Conservation (phyloP, 495 filamentous ascomycete species). For the Podospora comata region DNA sequence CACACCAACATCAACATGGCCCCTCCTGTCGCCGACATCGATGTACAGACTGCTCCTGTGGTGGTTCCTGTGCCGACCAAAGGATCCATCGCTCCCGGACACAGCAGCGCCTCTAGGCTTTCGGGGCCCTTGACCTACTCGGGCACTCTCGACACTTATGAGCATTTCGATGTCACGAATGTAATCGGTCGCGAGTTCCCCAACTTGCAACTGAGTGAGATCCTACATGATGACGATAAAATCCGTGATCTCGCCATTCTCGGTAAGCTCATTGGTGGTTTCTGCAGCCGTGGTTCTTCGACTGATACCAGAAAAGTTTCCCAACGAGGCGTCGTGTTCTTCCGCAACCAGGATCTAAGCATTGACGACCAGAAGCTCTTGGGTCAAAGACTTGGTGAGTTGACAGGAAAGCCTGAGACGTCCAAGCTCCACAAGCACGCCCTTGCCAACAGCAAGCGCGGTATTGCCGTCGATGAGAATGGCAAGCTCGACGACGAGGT, state of each 20-base stretch:
- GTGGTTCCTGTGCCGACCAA: slow-evolving; percentile 56
- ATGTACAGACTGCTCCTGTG: slow-evolving; percentile 26
- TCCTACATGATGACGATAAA: slow-evolving; percentile 64
- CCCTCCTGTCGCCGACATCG: slow-evolving; percentile 36
- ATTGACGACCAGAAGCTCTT: slow-evolving; percentile 61
- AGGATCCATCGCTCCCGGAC: slow-evolving; percentile 29
- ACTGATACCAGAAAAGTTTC: slow-evolving; percentile 51
- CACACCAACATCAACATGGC: slow-evolving; percentile 26
- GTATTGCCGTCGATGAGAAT: slow-evolving; percentile 45
- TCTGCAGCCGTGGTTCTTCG: neutral
- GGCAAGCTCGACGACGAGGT: slow-evolving; percentile 65
- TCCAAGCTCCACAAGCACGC: slow-evolving; percentile 55
- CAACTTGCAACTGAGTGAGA: slow-evolving; percentile 57
- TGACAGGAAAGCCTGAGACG: slow-evolving; percentile 65
- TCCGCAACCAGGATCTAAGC: slow-evolving; percentile 64
- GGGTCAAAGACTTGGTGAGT: slow-evolving; percentile 59
- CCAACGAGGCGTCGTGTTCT: slow-evolving; percentile 70
- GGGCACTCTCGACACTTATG: slow-evolving; percentile 54
- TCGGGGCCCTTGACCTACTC: slow-evolving; percentile 78
- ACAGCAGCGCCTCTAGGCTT: slow-evolving; percentile 70
- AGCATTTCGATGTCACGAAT: slow-evolving; percentile 63
- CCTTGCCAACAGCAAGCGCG: slow-evolving; percentile 56
- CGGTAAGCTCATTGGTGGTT: slow-evolving; percentile 44
- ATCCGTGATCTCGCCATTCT: slow-evolving; percentile 66
- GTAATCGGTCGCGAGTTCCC: slow-evolving; percentile 66